These are phyloP conservation scores for Scedosporium minutisporum DNA, from an alignment of 2,329 filamentous ascomycete genomes.

Conservation along the genomic window DNA sequence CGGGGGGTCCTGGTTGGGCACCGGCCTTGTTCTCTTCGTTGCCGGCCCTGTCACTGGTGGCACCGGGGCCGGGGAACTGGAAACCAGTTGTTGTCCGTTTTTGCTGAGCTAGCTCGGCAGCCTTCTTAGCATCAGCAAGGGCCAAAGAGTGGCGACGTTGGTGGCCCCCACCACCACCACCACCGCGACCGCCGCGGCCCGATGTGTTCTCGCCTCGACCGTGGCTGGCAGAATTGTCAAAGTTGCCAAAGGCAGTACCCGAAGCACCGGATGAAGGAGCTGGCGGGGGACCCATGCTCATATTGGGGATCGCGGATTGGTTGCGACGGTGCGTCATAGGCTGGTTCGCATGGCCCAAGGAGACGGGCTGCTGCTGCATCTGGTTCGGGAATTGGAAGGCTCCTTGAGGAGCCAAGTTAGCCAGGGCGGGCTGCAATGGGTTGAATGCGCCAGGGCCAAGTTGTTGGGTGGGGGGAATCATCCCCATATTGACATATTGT, in stretches of 20 bases:
- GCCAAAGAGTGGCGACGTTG: conserved; percentile 91
- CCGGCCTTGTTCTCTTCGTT: conserved; percentile 35
- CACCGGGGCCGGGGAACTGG: conserved; percentile 77
- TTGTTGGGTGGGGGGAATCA: conserved; percentile 74
- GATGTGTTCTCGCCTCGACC: conserved; percentile 54
- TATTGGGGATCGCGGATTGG: conserved; percentile 89
- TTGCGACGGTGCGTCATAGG: conserved; percentile 88
- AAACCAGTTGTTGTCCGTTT: conserved; percentile 91
- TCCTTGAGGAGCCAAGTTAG: conserved; percentile 67
- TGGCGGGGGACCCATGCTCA: conserved; percentile 79
- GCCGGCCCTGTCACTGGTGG: conserved; percentile 51
- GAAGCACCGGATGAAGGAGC: conserved; percentile 88
- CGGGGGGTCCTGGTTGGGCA: conserved; percentile 21
- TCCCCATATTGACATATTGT: conserved; percentile 95
- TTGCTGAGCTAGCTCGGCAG: conserved; percentile 91
- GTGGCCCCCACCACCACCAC: conserved; percentile 66
- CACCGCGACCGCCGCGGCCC: conserved; percentile 61
- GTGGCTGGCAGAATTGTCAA: conserved; percentile 52
- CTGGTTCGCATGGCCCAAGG: conserved; percentile 68
- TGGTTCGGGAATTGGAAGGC: conserved; percentile 85
- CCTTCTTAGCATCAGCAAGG: conserved; percentile 92
- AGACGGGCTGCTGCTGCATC: conserved; percentile 61
- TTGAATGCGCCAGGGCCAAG: conserved; percentile 65
- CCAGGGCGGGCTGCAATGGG: conserved; percentile 70
- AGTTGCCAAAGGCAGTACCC: conserved; percentile 69